Base-by-base conservation (phyloP, 208 protist genomes). In the Trypanosoma conorhini region DNA sequence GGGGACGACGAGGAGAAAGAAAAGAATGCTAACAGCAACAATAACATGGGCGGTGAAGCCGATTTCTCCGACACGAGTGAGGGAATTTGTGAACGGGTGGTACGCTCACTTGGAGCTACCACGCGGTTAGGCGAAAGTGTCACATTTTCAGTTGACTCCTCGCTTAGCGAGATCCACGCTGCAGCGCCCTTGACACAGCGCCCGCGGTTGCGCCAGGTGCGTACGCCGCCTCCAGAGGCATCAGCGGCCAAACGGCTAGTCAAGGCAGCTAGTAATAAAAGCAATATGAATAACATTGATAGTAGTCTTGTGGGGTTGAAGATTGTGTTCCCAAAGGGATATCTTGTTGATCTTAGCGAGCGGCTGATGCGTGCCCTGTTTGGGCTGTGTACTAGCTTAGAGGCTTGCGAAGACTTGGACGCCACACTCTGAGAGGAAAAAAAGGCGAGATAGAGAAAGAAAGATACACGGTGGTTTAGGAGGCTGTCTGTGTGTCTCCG, bases 401-500 rank as follows among this genome's bases (percentile, higher is more conserved):
- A 85, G 26, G 87, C 86, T 33, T 96, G 91, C 57, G 91, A 96
- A 28, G 88, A 96, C 28, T 62, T 96, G 9, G 87, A 93, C 70
- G 58, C 55, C 35, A 69, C 68, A 56, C 33, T 38, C 21, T 76
- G 66, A 62, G 4, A 31, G 12, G 21, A 31, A 33, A 33, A 57
- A 15, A 33, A 28, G 48, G 15, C 5, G 15, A 9, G 48, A 9
- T 1, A 9, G 12, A 59, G 30, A 31, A 28, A 59, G 22, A 54
- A 26, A 24, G n/a, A 54, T 19, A 54, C 7, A 28, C 50, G 3
- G 1, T 19, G 17, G 3, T 9, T 54, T 54, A 28, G 22, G 9
- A 7, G 17, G 1, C 19, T 54, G n/a, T 9, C 19, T 54, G 12
- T 54, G 50, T 24, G 17, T 26, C 19, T 51, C 2, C 15, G 19